These are phyloP conservation scores for Akanthomyces dipterigenus DNA, from an alignment of 2,329 filamentous ascomycete species.

Conservation along the genomic window DNA sequence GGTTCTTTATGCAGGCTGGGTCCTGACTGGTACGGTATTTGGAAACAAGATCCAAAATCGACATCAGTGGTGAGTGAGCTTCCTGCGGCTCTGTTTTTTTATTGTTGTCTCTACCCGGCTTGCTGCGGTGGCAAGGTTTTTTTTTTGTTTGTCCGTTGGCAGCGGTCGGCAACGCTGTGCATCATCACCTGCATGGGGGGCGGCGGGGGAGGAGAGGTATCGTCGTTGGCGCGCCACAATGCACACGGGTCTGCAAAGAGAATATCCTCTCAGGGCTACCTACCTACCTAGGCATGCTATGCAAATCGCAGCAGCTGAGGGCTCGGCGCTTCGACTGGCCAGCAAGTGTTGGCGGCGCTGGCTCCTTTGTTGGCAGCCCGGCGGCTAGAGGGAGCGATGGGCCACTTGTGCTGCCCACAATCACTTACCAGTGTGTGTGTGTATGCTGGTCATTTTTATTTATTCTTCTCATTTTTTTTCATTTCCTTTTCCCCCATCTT, in stretches of 20 bases:
- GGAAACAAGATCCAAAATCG: too few relatives aligned
- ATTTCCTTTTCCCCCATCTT: background rate
- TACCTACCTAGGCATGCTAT: background rate
- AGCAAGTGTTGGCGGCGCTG: background rate
- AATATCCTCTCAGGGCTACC: too few relatives aligned
- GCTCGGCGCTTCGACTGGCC: constrained; percentile 6
- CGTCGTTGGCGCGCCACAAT: too few relatives aligned
- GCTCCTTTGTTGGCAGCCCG: background rate
- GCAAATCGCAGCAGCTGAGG: background rate
- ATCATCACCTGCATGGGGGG: too few relatives aligned
- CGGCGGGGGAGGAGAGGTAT: too few relatives aligned
- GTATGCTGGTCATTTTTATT: background rate
- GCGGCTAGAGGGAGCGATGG: background rate
- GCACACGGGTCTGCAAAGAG: too few relatives aligned
- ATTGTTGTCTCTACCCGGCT: background rate
- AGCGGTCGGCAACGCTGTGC: background rate
- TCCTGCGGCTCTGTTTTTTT: background rate
- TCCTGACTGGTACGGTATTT: background rate
- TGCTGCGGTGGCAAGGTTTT: background rate
- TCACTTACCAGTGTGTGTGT: background rate
- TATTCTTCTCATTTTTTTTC: background rate
- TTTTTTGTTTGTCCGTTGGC: background rate
- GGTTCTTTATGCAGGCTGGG: background rate
- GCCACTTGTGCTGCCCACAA: background rate
- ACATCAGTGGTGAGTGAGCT: background rate